Percentiles rank a stretch among this genome's conserved stretches.
Conservation (phyloP, 106 monocot species). For the Chionographis japonica region DNA sequence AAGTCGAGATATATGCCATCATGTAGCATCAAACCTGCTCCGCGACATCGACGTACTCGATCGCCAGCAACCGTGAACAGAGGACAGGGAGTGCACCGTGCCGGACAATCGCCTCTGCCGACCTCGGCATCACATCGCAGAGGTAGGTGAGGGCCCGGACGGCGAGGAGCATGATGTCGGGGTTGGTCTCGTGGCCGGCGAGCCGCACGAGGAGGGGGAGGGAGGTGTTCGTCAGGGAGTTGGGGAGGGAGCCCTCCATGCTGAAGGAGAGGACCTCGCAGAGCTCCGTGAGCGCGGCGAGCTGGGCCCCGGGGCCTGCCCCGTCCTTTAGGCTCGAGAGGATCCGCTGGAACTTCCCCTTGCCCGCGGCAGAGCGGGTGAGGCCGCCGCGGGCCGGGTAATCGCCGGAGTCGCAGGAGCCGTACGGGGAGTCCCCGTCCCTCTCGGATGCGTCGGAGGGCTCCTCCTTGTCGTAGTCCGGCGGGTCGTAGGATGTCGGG, state of each 20-base stretch:
- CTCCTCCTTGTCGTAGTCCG: constrained; percentile 21
- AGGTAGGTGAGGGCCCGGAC: constrained; percentile 68
- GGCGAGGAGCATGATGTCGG: constrained; percentile 67
- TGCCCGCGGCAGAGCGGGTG: not conserved
- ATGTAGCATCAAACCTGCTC: too few relatives aligned
- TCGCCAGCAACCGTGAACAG: constrained; percentile 45
- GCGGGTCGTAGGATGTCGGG: constrained; percentile 1
- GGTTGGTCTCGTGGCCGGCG: constrained; percentile 32
- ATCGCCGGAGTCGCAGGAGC: constrained; percentile 32
- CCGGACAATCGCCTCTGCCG: constrained; percentile 38
- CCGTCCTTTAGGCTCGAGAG: constrained; percentile 21
- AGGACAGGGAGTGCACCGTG: constrained; percentile 56
- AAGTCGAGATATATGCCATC: too few relatives aligned
- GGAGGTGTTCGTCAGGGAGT: constrained; percentile 26
- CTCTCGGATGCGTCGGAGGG: constrained; percentile 21
- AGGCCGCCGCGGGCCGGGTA: not conserved
- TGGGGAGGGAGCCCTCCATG: constrained; percentile 33
- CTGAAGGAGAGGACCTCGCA: constrained; percentile 63
- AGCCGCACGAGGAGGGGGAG: constrained; percentile 45
- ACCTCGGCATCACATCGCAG: constrained; percentile 56
- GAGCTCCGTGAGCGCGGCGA: constrained; percentile 49
- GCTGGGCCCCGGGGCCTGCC: constrained; percentile 12
- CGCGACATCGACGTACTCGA: constrained; percentile 67
- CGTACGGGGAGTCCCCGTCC: constrained; percentile 30
- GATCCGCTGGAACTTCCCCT: constrained; percentile 32